Conservation (phyloP, 1,284 basidiomycete genomes). For the Trichosporon sp. region DNA sequence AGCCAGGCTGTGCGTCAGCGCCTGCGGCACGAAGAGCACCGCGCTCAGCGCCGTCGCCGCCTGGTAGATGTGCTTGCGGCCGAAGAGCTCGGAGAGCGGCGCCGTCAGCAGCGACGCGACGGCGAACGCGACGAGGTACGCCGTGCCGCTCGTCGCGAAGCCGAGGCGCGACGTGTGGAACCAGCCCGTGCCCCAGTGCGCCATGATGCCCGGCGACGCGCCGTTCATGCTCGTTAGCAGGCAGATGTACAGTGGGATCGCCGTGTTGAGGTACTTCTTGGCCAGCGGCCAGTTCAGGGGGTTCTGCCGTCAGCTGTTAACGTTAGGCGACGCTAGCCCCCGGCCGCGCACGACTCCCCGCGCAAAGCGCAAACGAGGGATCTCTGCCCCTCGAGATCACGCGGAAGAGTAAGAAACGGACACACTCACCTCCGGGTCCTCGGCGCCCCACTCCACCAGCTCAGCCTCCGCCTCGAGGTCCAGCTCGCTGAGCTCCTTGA, state of each 20-base stretch:
- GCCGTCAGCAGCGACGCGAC: constrained; percentile 39
- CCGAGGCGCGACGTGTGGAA: constrained; percentile 27
- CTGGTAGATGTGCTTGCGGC: constrained; percentile 39
- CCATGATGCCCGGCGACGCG: constrained; percentile 27
- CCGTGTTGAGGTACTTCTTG: constrained; percentile 28
- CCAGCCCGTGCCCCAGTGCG: constrained; percentile 26
- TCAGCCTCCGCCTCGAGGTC: constrained; percentile 26
- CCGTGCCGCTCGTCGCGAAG: constrained; percentile 26
- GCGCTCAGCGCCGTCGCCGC: constrained; percentile 21
- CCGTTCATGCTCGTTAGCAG: constrained; percentile 24
- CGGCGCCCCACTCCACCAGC: constrained; percentile 30
- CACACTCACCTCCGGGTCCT: constrained; percentile 32
- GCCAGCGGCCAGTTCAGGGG: constrained; percentile 34
- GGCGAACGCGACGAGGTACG: constrained; percentile 32
- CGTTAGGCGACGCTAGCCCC: too few species aligned
- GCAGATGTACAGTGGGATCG: constrained; percentile 27
- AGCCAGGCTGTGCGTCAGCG: constrained; percentile 30
- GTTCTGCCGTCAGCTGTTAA: constrained; percentile 21
- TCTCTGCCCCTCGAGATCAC: too few species aligned
- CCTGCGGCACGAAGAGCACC: constrained; percentile 44
- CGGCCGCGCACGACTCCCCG: too few species aligned
- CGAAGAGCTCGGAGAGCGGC: constrained; percentile 40
- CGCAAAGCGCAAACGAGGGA: not conserved
- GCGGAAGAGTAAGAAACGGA: too few species aligned
- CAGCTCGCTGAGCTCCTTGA: not conserved